Percentiles rank a stretch among this genome's conserved stretches.
phyloP scores from a whole-genome alignment of 2,329 filamentous ascomycete species.

The Cercospora sp. region DNA sequence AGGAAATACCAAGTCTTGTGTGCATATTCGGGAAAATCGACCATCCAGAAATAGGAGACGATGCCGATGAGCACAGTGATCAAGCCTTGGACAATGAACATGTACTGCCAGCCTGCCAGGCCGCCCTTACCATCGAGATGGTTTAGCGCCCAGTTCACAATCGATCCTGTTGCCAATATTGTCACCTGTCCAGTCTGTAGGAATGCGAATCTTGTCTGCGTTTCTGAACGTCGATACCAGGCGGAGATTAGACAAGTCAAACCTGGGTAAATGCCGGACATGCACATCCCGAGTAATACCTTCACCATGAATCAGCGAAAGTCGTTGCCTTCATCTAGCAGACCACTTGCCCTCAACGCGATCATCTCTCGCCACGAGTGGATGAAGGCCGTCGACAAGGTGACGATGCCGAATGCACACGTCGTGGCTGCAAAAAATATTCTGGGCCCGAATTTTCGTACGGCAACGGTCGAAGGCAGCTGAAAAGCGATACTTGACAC shows the following conservation, averaged over 20 bases:
- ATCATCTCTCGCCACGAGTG: slow-evolving; percentile 70
- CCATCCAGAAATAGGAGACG: slow-evolving; percentile 68
- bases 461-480: slow-evolving; percentile 66
- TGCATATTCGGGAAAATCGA: slow-evolving; percentile 66
- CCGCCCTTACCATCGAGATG: slow-evolving; percentile 58
- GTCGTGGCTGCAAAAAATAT: slow-evolving; percentile 63
- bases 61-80: slow-evolving; percentile 61
- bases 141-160: slow-evolving; percentile 70
- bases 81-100: slow-evolving; percentile 67
- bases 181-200: slow-evolving; percentile 66
- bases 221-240: slow-evolving; percentile 65
- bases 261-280: slow-evolving; percentile 58
- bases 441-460: slow-evolving; percentile 65
- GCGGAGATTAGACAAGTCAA: slow-evolving; percentile 55
- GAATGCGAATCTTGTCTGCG: slow-evolving; percentile 66
- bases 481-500: slow-evolving; percentile 68
- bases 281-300: slow-evolving; percentile 62
- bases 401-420: slow-evolving; percentile 63
- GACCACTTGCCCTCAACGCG: slow-evolving; percentile 54
- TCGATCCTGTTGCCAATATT: slow-evolving; percentile 64
- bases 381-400: slow-evolving; percentile 68
- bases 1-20: slow-evolving; percentile 61
- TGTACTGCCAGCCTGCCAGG: slow-evolving; percentile 66
- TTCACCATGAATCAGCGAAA: background rate
- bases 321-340: background rate